Percentiles rank a stretch among this genome's conserved stretches.
These are phyloP conservation scores for Candida pseudoglaebosa DNA, from an alignment of 805 yeast genomes.

Conservation along the genomic window DNA sequence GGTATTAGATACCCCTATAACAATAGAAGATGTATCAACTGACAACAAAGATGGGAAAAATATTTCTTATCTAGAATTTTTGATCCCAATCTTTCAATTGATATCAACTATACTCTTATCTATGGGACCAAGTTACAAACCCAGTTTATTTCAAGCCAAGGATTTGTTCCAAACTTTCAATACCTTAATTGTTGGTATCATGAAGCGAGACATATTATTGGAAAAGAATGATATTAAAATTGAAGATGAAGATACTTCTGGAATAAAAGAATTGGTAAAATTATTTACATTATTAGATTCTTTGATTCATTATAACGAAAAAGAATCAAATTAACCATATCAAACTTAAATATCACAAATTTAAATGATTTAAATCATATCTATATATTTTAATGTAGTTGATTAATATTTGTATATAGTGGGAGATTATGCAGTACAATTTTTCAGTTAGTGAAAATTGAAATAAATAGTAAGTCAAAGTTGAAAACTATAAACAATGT, in stretches of 20 bases:
- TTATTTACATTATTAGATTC: conserved; percentile 53
- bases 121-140: conserved; percentile 70
- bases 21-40: conserved; percentile 18
- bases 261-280: conserved; percentile 51
- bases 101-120: conserved; percentile 64
- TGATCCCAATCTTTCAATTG: conserved; percentile 72
- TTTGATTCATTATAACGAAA: conserved; percentile 20
- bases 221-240: conserved; percentile 17
- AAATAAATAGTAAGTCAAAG: no score
- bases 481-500: conserved; percentile 8
- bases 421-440: not conserved
- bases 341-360: no score
- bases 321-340: no score
- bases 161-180: conserved; percentile 49
- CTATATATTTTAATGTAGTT: not conserved
- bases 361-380: no score
- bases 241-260: conserved; percentile 26
- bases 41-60: conserved; percentile 10
- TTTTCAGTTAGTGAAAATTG: not conserved
- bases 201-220: conserved; percentile 52
- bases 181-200: conserved; percentile 54
- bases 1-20: conserved; percentile 50
- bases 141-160: conserved; percentile 51
- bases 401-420: not conserved
- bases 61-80: conserved; percentile 60